Percentiles rank a stretch among this genome's conserved stretches.
These are phyloP conservation scores for Trichothecium sympodiale DNA, from an alignment of 2,329 filamentous ascomycete genomes.

Conservation along the genomic window DNA sequence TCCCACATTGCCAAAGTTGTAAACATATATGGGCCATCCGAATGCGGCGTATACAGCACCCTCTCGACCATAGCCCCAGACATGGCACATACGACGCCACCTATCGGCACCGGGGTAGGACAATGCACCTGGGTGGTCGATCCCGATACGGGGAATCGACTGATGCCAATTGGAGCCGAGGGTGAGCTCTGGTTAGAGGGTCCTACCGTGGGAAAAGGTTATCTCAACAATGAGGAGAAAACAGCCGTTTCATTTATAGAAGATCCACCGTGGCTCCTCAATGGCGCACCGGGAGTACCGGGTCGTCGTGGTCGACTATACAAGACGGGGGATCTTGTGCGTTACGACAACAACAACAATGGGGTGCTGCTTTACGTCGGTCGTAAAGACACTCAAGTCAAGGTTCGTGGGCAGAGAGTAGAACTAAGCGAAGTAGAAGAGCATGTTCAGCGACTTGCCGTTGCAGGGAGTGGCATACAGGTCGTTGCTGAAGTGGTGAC, in stretches of 20 bases:
- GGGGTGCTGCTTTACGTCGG: slow-evolving; percentile 32
- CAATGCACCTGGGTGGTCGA: slow-evolving; percentile 28
- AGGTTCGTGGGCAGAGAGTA: slow-evolving; percentile 45
- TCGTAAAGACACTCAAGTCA: slow-evolving; percentile 46
- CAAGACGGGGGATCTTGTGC: slow-evolving; percentile 34
- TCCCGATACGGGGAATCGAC: slow-evolving; percentile 20
- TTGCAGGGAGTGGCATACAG: no score
- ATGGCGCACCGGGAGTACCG: no score
- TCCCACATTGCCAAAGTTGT: slow-evolving; percentile 31
- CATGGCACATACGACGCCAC: background rate
- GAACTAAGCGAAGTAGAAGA: slow-evolving; percentile 24
- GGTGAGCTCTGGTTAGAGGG: slow-evolving; percentile 2
- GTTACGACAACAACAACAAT: slow-evolving; percentile 28
- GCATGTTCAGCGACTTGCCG: no score
- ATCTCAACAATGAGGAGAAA: slow-evolving; percentile 38
- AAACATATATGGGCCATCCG: slow-evolving; percentile 21
- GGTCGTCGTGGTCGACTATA: slow-evolving; percentile 26
- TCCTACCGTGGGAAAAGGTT: slow-evolving; percentile 38
- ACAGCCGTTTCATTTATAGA: slow-evolving; percentile 35
- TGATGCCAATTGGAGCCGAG: slow-evolving; percentile 25
- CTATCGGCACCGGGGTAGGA: slow-evolving; percentile 3
- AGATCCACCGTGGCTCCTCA: slow-evolving; percentile 12
- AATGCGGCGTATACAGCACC: slow-evolving; percentile 3
- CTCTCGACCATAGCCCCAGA: slow-evolving; percentile 20
- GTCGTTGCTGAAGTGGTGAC: slow-evolving; percentile 8